Base-by-base conservation (phyloP, 2,329 filamentous ascomycete species). In the Neoascochyta sp. region DNA sequence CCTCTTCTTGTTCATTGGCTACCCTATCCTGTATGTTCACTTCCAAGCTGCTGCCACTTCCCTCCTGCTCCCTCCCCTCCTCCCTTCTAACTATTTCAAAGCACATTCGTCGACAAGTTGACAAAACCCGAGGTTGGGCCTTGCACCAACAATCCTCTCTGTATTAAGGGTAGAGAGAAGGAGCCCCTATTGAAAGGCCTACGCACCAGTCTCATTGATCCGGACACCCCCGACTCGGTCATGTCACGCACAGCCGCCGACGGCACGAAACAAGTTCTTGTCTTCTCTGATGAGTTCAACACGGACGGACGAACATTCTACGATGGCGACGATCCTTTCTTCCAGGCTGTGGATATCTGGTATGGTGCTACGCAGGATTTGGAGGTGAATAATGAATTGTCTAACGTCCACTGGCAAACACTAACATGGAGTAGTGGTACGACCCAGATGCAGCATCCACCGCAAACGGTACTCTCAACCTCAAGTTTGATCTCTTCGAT, bases 201-300 rank as follows among this genome's bases (percentile, higher is more conserved):
- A 22, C 71, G 81, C 30, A 67, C 44, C 3, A 69, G 74, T 3
- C 65, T 84, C 9, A 77, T 86, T 39, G 81, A 86, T 50, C 79
- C 80, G 1, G 76, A 81, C 47, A 86, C 81, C 3, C 81, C 81
- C 2, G 45, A 69, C 12, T 70, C 66, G 5, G 78, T 67, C 9
- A 71, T 66, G 57, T 71, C 69, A 5, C 77, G 77, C 45, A 81
- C 57, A 27, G 66, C 72, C 2, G 62, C 66, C 13, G 70, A 81
- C 47, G 81, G 81, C 8, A 76, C 74, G 34, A 75, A 71, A 11
- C 73, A 80, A 62, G 72, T 75, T 19, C 65, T 86, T 19, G 80
- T 81, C 68, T 83, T 82, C 50, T 84, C 80, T 3, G 81, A 86
- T 52, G 81, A 86, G 50, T 86, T 86, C 60, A 83, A 83, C 41